Conservation (phyloP, 1,284 basidiomycete species). For the Sanghuangporus baumii region DNA sequence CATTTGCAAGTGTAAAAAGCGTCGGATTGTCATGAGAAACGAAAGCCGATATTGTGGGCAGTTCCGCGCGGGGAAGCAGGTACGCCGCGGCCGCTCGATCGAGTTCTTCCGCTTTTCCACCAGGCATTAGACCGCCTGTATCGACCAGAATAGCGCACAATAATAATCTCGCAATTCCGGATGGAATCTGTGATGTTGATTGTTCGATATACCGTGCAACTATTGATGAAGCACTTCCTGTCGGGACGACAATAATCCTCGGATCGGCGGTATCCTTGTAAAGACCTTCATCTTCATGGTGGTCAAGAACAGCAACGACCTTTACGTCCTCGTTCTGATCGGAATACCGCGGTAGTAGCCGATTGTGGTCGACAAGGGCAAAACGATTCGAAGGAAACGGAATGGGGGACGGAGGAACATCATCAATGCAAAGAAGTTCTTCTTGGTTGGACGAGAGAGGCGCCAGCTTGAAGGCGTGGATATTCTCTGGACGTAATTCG, state of each 20-base stretch:
- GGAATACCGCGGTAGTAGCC: conserved; percentile 50
- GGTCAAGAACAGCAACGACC: conserved; percentile 85
- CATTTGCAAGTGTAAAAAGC: conserved; percentile 43
- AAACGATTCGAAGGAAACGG: conserved; percentile 60
- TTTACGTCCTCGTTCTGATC: conserved; percentile 33
- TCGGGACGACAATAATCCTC: conserved; percentile 54
- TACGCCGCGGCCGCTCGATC: conserved; percentile 60
- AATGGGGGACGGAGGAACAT: conserved; percentile 37
- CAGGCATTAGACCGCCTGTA: conserved; percentile 70
- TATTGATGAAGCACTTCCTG: conserved; percentile 79
- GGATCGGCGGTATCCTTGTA: conserved; percentile 60
- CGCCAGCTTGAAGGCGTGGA: conserved; percentile 61
- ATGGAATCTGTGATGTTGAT: conserved; percentile 31
- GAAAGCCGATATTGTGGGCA: conserved; percentile 19
- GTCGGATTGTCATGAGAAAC: conserved; percentile 27
- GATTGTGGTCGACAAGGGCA: conserved; percentile 89
- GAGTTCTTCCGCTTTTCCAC: conserved; percentile 64
- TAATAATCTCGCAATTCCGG: conserved; percentile 74
- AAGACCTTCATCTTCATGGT: conserved; percentile 82
- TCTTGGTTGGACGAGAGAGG: conserved; percentile 41
- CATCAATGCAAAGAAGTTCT: conserved; percentile 55
- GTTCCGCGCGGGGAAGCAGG: conserved; percentile 46
- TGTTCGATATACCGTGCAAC: conserved; percentile 50
- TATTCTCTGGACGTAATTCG: conserved; percentile 81
- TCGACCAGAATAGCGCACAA: conserved; percentile 79